Conservation (phyloP, 1,139 yeast genomes). For the Hansenula lynferdii region DNA sequence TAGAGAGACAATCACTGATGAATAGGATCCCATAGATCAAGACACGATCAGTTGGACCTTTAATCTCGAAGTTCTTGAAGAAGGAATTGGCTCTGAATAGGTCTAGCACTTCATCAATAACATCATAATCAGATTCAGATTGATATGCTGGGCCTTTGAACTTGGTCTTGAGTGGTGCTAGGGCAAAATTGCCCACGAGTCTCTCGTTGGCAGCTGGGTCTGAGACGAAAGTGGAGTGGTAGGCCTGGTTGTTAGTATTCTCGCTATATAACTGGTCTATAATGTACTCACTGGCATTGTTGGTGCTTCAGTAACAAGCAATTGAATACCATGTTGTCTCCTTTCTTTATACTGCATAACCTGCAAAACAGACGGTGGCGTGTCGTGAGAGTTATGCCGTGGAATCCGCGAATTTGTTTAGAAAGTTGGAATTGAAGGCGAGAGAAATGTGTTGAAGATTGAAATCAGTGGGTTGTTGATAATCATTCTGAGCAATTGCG, state of each 20-base stretch:
- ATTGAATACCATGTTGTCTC: no score
- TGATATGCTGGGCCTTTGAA: slow-evolving; percentile 93
- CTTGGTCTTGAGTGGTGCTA: slow-evolving; percentile 78
- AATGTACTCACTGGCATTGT: slow-evolving; percentile 13
- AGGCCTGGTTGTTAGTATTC: slow-evolving; percentile 44
- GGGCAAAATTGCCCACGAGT: slow-evolving; percentile 49
- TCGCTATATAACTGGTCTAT: not conserved
- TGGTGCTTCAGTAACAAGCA: no score
- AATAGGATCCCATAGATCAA: slow-evolving; percentile 92
- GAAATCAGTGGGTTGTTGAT: no score
- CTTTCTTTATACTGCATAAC: no score
- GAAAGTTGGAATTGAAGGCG: no score
- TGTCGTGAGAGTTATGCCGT: no score
- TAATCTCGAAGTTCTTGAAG: slow-evolving; percentile 94
- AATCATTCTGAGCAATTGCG: no score
- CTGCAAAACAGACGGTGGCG: no score
- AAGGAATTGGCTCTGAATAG: slow-evolving; percentile 93
- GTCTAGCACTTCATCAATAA: slow-evolving; percentile 86
- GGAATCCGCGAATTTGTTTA: no score
- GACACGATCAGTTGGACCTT: slow-evolving; percentile 93
- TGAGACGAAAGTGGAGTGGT: slow-evolving; percentile 85
- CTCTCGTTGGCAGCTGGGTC: slow-evolving; percentile 47
- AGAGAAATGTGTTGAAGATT: no score
- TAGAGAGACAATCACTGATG: slow-evolving; percentile 77
- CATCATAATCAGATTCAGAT: slow-evolving; percentile 77